Percentiles rank a stretch among this genome's conserved stretches.
phyloP scores from a whole-genome alignment of 345 rosid genomes.

The Garcia nutans region DNA sequence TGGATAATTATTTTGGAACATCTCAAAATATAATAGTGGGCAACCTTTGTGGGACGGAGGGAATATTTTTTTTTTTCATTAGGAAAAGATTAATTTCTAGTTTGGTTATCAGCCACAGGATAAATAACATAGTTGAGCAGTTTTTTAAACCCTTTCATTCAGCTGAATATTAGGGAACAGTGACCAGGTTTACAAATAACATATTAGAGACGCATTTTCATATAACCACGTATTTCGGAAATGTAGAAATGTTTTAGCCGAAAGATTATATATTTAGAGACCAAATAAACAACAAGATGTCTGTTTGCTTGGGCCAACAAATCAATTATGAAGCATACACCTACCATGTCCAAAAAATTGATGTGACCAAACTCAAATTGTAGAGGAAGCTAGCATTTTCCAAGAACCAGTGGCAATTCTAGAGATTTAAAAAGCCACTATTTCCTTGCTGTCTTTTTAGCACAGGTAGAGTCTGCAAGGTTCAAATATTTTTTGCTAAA shows the following conservation, averaged over 20 bases:
- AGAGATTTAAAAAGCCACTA: not conserved
- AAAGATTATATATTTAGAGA: too few relatives aligned
- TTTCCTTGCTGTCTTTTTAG: too few relatives aligned
- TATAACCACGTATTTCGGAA: not conserved
- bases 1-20: too few relatives aligned
- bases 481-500: too few relatives aligned
- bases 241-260: not conserved
- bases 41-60: too few relatives aligned
- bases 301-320: conserved; percentile 58
- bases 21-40: too few relatives aligned
- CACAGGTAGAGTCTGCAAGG: too few relatives aligned
- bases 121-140: not conserved
- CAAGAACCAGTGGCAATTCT: not conserved
- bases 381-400: conserved; percentile 11
- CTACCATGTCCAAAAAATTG: conserved; percentile 57
- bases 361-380: conserved; percentile 77
- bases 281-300: too few relatives aligned
- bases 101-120: not conserved
- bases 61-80: not conserved
- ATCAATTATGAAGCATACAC: conserved; percentile 90
- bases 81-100: not conserved
- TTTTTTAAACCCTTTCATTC: not conserved
- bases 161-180: not conserved
- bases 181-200: not conserved
- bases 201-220: not conserved